A percentile compares a stretch with the other conserved stretches of the same genome.
phyloP scores from a whole-genome alignment of 352 stramenopile genomes.

The Phytopythium oedochilum region DNA sequence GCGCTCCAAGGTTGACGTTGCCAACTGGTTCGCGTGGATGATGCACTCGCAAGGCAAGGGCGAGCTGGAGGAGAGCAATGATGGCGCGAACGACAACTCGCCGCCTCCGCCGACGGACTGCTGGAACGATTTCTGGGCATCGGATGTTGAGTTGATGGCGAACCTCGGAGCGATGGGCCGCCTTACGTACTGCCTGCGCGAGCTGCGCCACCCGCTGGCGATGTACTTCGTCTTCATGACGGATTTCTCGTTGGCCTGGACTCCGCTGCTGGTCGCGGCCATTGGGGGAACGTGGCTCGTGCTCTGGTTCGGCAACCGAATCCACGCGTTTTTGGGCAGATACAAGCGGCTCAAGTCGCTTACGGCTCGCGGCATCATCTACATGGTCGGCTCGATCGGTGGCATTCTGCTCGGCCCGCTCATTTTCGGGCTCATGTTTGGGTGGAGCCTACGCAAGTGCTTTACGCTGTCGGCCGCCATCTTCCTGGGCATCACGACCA shows the following conservation, averaged over 20 bases:
- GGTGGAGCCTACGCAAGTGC: conserved; percentile 61
- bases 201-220: conserved; percentile 67
- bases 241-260: conserved; percentile 46
- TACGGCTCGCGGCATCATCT: conserved; percentile 55
- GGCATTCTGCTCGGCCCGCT: conserved; percentile 48
- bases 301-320: conserved; percentile 49
- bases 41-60: conserved; percentile 46
- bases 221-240: conserved; percentile 84
- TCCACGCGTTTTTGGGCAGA: conserved; percentile 42
- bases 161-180: conserved; percentile 63
- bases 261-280: conserved; percentile 39
- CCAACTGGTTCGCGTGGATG: conserved; percentile 86
- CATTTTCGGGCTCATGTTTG: conserved; percentile 41
- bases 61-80: conserved; percentile 30
- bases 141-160: conserved; percentile 65
- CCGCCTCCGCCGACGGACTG: conserved; percentile 52
- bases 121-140: conserved; percentile 73
- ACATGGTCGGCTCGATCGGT: conserved; percentile 67
- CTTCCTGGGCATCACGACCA: conserved; percentile 61
- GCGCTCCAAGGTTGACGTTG: conserved; percentile 78
- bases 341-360: conserved; percentile 60
- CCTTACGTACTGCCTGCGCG: conserved; percentile 74
- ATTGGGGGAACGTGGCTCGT: conserved; percentile 46
- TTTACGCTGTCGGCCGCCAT: conserved; percentile 66
- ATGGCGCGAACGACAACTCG: conserved; percentile 17